Evolutionary conservation across 208 protist genomes (phyloP), one percentile per base, ranked within the genome.

Genomic region (Polymyxa betae): DNA sequence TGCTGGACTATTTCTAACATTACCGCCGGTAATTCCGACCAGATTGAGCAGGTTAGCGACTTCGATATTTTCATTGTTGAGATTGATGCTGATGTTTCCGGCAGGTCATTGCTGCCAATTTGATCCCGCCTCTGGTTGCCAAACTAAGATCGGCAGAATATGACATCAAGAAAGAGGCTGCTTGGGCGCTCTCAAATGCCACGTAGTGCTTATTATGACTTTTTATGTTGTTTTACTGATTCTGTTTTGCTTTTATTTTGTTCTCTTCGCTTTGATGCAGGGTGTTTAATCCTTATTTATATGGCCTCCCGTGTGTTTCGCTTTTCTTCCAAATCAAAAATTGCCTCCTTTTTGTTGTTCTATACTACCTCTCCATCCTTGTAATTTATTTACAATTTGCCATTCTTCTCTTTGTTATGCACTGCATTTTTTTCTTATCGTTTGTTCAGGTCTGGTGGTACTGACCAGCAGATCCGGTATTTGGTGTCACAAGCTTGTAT

Each of bases 1-100:
- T 99, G 97, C 94, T 99, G 98, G 98, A 98, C 98, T 1, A 95
- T 99, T 88, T 99, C 98, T 20, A 99, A 99, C 96, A 98, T 99
- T 82, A 98, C 97, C 32, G 98, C 98, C 0, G 98, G 98, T 78
- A 97, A 93, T 92, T 68, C 91, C 0, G 78, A 93, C 20, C 98
- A 99, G 94, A 97, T 99, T 77, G 96, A 98, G 77, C 92, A 90
- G 35, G 93, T 60, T 29, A 29, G 24, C 49, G 49, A 5, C 24
- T 60, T 60, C 49, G 49, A 5, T 60, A 60, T 29, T 5, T 60
- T 60, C n/a, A n/a, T n/a, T n/a, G n/a, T n/a, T n/a, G n/a, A n/a
- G n/a, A n/a, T 60, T 60, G 49, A 60, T 60, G 12, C 12, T 60
- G 49, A 5, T 60, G 49, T 60, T 60, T 29, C 49, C 24, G 49